Percentiles rank a stretch among this genome's conserved stretches.
Conservation (phyloP, 805 yeast species). For the Lachancea lanzarotensis region DNA sequence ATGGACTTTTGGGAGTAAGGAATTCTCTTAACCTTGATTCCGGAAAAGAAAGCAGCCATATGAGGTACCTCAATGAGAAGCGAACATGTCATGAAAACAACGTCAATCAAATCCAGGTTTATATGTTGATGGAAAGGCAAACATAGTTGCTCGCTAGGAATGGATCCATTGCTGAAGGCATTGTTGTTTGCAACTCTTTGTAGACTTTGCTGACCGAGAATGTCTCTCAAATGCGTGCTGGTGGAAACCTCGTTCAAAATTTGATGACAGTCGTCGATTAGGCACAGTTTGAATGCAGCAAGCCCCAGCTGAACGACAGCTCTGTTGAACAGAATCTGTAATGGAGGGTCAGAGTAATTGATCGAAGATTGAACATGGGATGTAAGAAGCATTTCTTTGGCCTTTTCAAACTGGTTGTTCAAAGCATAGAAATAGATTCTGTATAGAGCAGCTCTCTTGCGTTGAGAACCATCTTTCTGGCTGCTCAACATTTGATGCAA, state of each 20-base stretch:
- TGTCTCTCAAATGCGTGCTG: slow-evolving; percentile 79
- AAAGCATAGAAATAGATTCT: slow-evolving; percentile 89
- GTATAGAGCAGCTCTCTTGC: slow-evolving; percentile 76
- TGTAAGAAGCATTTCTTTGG: slow-evolving; percentile 80
- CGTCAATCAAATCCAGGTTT: slow-evolving; percentile 88
- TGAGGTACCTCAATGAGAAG: slow-evolving; percentile 87
- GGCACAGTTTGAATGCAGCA: slow-evolving; percentile 88
- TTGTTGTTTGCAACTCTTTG: slow-evolving; percentile 56
- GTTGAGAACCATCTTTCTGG: slow-evolving; percentile 61
- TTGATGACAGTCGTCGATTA: slow-evolving; percentile 80
- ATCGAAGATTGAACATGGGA: slow-evolving; percentile 81
- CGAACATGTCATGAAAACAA: slow-evolving; percentile 86
- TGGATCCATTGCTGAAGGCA: slow-evolving; percentile 26
- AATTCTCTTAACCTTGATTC: slow-evolving; percentile 57
- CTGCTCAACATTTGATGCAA: slow-evolving; percentile 60
- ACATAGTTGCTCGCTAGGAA: slow-evolving; percentile 51
- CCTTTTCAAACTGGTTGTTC: slow-evolving; percentile 73
- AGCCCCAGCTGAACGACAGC: slow-evolving; percentile 93
- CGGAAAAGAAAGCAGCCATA: slow-evolving; percentile 62
- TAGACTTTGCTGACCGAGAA: slow-evolving; percentile 81
- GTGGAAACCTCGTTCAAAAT: slow-evolving; percentile 81
- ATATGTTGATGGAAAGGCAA: slow-evolving; percentile 98
- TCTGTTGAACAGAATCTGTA: slow-evolving; percentile 92
- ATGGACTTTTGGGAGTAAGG: slow-evolving; percentile 66
- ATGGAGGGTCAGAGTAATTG: slow-evolving; percentile 73